Percentiles rank a stretch among this genome's conserved stretches.
Conservation (phyloP, 306 rosid species). For the Vigna angularis region DNA sequence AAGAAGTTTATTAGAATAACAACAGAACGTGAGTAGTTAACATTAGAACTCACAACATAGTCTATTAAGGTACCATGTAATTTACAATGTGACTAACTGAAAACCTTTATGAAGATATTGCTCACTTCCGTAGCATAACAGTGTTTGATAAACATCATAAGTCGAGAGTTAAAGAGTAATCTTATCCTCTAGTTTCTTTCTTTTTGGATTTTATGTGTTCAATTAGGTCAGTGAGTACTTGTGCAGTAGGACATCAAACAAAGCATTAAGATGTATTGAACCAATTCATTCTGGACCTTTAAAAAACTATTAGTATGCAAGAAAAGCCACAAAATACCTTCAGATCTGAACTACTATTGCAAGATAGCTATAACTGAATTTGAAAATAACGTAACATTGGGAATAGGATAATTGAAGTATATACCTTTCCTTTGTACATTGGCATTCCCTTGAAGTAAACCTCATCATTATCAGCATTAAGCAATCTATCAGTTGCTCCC, state of each 20-base stretch:
- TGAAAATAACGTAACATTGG: constrained; percentile 20
- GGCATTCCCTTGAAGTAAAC: constrained; percentile 94
- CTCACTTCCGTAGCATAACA: background rate
- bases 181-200: background rate
- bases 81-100: constrained; percentile 22
- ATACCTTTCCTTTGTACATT: constrained; percentile 78
- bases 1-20: background rate
- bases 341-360: background rate
- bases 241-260: background rate
- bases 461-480: constrained; percentile 81
- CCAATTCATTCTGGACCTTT: background rate
- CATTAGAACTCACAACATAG: background rate
- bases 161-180: background rate
- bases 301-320: background rate
- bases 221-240: background rate
- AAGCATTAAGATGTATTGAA: constrained; percentile 4
- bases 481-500: constrained; percentile 81
- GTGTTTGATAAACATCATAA: constrained; percentile 15
- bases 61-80: background rate
- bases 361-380: constrained; percentile 19
- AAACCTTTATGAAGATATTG: constrained; percentile 19
- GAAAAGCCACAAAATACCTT: constrained; percentile 12
- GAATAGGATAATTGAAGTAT: constrained; percentile 7
- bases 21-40: background rate
- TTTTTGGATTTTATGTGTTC: background rate